Conservation (phyloP, 139 green algal species). For the Tetradesmus lagerheimii region DNA sequence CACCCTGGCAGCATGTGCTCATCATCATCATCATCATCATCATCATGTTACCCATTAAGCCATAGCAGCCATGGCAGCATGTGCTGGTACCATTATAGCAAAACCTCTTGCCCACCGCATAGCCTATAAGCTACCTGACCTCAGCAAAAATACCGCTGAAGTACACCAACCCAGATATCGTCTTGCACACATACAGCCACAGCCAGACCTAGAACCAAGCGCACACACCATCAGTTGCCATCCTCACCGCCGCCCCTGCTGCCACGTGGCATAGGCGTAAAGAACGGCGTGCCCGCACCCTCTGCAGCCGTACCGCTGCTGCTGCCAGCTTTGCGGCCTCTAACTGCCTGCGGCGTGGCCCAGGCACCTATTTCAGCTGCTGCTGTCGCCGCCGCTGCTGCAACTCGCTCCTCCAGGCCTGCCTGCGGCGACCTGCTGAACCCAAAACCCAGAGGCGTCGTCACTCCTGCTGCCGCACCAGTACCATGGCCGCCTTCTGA, state of each 20-base stretch:
- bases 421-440: background rate
- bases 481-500: background rate
- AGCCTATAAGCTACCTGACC: no score
- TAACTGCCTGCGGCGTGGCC: background rate
- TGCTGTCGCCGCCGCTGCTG: slow-evolving; percentile 15
- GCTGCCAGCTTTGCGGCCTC: background rate
- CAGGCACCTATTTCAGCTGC: background rate
- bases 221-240: background rate
- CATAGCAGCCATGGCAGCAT: no score
- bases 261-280: background rate
- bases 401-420: background rate
- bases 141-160: no score
- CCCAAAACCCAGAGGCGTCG: background rate
- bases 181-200: background rate
- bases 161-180: no score
- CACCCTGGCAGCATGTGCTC: no score
- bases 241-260: background rate
- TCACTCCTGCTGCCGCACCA: background rate
- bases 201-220: background rate
- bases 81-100: no score
- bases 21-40: no score
- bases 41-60: no score
- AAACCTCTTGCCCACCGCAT: no score
- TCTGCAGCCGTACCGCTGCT: background rate
- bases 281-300: slow-evolving; percentile 18